Evolutionary conservation across 2,329 filamentous ascomycete species (phyloP).

Genomic region (Stagonosporopsis rhizophila): DNA sequence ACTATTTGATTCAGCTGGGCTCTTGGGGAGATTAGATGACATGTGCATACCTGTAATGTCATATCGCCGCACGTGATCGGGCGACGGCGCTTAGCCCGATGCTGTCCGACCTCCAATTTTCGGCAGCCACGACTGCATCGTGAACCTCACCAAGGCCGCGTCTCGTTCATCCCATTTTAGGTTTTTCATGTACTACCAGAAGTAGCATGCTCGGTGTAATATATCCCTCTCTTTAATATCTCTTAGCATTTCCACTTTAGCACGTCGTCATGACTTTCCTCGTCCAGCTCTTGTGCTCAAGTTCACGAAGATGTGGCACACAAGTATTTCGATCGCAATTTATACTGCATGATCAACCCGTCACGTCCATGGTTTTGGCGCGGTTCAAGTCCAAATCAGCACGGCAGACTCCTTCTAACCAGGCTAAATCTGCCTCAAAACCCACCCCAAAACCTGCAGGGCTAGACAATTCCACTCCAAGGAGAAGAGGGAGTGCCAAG

Average conservation of each 20-base stretch:
- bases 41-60: no score
- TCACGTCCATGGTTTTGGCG: not conserved
- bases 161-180: not conserved
- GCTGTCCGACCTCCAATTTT: not conserved
- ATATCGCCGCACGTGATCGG: not conserved
- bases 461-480: not conserved
- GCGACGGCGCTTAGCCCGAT: not conserved
- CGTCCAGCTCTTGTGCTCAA: not conserved
- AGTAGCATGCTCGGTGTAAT: not conserved
- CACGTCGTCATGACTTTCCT: conserved; percentile 5
- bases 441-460: not conserved
- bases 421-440: not conserved
- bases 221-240: not conserved
- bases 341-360: not conserved
- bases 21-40: no score
- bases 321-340: not conserved
- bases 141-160: not conserved
- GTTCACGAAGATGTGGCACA: conserved; percentile 1
- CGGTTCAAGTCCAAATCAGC: conserved; percentile 6
- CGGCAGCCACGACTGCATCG: not conserved
- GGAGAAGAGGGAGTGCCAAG: not conserved
- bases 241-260: not conserved
- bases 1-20: no score
- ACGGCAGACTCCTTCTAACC: not conserved
- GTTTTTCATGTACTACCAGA: not conserved